Percentiles rank a stretch among this genome's conserved stretches.
Conservation (phyloP, 345 rosid species). For the Streptanthus diversifolius region DNA sequence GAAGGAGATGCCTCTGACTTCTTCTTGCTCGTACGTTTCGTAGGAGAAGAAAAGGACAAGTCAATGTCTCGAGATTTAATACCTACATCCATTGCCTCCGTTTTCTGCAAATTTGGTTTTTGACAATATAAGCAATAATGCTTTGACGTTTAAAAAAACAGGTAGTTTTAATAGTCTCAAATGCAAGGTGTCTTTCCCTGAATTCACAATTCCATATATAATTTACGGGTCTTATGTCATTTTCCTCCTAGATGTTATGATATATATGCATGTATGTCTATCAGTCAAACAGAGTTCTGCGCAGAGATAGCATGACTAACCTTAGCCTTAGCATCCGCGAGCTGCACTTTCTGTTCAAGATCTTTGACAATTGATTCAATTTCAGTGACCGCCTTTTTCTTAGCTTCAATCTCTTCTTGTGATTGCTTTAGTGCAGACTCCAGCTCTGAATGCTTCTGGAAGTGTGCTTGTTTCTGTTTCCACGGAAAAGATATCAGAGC, state of each 20-base stretch:
- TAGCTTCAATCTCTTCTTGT: constrained; percentile 61
- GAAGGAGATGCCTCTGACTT: constrained; percentile 53
- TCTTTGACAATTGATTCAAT: constrained; percentile 59
- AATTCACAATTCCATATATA: not conserved
- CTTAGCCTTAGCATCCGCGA: constrained; percentile 58
- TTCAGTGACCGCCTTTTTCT: constrained; percentile 46
- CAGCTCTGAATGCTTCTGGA: constrained; percentile 49
- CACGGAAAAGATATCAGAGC: constrained; percentile 7
- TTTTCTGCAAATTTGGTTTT: constrained; percentile 34
- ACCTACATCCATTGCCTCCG: constrained; percentile 42
- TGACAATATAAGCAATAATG: not conserved
- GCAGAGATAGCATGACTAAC: constrained; percentile 36
- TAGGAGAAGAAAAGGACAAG: constrained; percentile 48
- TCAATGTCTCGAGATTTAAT: constrained; percentile 77
- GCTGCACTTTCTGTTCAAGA: constrained; percentile 66
- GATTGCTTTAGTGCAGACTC: constrained; percentile 59
- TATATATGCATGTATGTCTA: not conserved
- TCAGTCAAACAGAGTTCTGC: not conserved
- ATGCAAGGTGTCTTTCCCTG: not conserved
- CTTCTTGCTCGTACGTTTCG: constrained; percentile 74
- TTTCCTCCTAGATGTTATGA: not conserved
- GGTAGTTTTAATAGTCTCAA: not conserved
- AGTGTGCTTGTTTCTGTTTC: constrained; percentile 49
- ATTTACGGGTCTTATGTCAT: not conserved
- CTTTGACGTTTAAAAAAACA: not conserved